Percentiles rank a stretch among this genome's conserved stretches.
Evolutionary conservation across 2,329 filamentous ascomycete species (phyloP).

Genomic region (Helicocarpus griseus): DNA sequence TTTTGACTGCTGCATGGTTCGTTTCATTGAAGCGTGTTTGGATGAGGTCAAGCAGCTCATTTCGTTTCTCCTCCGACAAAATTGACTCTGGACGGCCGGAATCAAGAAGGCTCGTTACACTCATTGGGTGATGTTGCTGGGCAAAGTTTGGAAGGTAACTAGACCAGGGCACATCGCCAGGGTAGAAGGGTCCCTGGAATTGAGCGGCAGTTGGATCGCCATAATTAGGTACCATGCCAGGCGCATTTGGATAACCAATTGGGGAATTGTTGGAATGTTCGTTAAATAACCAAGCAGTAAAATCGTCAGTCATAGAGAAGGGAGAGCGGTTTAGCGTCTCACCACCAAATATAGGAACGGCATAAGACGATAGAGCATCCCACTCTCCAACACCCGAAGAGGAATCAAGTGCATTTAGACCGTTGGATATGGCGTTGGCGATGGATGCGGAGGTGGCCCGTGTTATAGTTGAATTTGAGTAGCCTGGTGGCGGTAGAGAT

Average conservation of each 20-base stretch:
- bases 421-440: constrained; percentile 19
- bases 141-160: constrained; percentile 40
- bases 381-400: constrained; percentile 21
- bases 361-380: constrained; percentile 29
- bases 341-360: constrained; percentile 78
- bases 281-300: constrained; percentile 76
- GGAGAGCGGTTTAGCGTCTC: constrained; percentile 80
- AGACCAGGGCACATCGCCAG: constrained; percentile 39
- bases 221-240: constrained; percentile 32
- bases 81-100: constrained; percentile 68
- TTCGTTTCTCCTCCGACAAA: constrained; percentile 78
- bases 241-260: constrained; percentile 36
- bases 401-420: constrained; percentile 18
- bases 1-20: constrained; percentile 61
- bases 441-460: constrained; percentile 18
- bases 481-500: constrained; percentile 6
- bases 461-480: constrained; percentile 12
- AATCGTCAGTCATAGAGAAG: constrained; percentile 79
- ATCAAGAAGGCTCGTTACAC: constrained; percentile 75
- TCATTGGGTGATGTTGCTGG: constrained; percentile 71
- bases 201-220: constrained; percentile 34
- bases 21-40: constrained; percentile 71
- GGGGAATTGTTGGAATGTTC: constrained; percentile 49
- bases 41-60: constrained; percentile 74
- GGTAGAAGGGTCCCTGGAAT: constrained; percentile 42